Conservation (phyloP, 179 eudicot species). For the Monotropa hypopitys region DNA sequence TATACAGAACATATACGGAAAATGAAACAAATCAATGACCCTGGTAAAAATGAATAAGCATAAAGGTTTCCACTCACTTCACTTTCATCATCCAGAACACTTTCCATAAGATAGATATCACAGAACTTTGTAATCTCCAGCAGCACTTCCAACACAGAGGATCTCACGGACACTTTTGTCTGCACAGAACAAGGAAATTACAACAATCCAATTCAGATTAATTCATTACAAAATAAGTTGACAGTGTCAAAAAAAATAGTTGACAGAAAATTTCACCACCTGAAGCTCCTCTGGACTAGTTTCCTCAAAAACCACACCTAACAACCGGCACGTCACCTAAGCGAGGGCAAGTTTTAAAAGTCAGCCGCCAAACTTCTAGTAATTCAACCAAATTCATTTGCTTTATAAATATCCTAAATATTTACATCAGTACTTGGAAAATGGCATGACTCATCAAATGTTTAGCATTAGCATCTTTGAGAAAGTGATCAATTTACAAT, state of each 20-base stretch:
- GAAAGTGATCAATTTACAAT: background rate
- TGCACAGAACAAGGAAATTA: constrained; percentile 19
- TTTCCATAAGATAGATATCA: constrained; percentile 77
- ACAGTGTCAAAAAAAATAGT: background rate
- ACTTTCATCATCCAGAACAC: constrained; percentile 80
- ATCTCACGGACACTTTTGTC: constrained; percentile 73
- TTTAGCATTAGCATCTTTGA: background rate
- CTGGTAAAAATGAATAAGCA: background rate
- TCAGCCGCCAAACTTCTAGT: background rate
- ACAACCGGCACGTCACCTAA: constrained; percentile 27
- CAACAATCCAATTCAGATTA: background rate
- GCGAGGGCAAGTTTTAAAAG: background rate
- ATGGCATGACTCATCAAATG: background rate
- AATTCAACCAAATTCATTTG: background rate
- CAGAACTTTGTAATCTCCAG: constrained; percentile 76
- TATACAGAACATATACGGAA: background rate
- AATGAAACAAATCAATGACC: background rate
- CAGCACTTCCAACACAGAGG: constrained; percentile 76
- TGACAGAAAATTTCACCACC: constrained; percentile 12
- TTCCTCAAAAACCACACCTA: constrained; percentile 35
- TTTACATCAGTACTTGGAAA: background rate
- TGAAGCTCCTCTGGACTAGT: constrained; percentile 29
- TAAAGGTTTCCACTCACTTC: constrained; percentile 38
- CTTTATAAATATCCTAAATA: background rate
- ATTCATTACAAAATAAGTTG: background rate